phyloP scores from a whole-genome alignment of 345 rosid species.

The Eucalyptus curtisii region DNA sequence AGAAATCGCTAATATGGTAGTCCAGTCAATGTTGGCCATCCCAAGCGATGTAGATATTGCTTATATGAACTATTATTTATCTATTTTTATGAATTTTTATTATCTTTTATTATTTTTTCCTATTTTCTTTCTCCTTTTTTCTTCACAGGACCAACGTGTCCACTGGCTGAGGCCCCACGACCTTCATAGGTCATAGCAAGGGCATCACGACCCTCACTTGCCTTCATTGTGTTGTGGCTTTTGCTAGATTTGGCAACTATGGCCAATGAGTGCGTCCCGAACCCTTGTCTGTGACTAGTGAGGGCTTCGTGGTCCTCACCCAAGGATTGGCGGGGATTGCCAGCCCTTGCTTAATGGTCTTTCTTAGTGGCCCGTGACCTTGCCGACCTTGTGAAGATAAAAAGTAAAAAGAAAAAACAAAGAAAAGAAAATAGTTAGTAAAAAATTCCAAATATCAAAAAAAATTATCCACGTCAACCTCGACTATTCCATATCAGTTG shows the following conservation, averaged over 20 bases:
- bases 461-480: accelerated
- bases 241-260: no score
- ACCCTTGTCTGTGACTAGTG: accelerated
- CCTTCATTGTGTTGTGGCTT: not conserved
- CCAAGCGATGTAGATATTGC: accelerated
- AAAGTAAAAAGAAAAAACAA: no score
- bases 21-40: no score
- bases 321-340: accelerated
- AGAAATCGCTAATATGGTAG: not conserved
- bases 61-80: no score
- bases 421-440: no score
- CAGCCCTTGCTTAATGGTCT: no score
- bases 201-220: accelerated
- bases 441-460: no score
- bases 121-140: no score
- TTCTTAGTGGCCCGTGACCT: not conserved
- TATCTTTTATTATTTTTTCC: no score
- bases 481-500: accelerated
- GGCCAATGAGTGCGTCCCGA: accelerated
- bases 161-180: accelerated
- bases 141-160: accelerated
- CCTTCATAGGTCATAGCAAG: not conserved
- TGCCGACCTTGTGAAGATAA: accelerated
- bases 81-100: no score
- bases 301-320: no score